Conservation (phyloP, 108 stramenopile genomes). For the Mediolabrus comicus region DNA sequence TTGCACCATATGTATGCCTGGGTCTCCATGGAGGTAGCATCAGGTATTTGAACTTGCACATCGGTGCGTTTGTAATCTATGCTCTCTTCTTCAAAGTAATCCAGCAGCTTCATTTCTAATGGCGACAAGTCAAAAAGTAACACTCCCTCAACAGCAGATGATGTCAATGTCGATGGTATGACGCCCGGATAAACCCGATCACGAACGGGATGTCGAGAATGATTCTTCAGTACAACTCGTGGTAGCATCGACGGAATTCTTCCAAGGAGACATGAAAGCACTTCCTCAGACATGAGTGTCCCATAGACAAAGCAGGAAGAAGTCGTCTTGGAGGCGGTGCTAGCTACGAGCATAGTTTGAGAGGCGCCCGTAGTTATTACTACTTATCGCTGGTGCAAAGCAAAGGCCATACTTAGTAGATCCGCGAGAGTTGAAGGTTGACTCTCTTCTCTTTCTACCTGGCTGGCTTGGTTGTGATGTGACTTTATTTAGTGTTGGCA, state of each 20-base stretch:
- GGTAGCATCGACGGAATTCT: slow-evolving; percentile 19
- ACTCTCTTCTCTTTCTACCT: no score
- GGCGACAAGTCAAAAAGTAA: slow-evolving; percentile 41
- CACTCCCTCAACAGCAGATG: slow-evolving; percentile 30
- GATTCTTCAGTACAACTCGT: slow-evolving; percentile 25
- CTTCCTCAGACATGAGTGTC: slow-evolving; percentile 64
- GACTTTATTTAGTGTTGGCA: no score
- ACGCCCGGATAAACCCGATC: slow-evolving; percentile 62
- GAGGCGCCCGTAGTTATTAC: no score
- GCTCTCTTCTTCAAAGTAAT: slow-evolving; percentile 66
- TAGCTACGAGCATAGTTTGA: not conserved
- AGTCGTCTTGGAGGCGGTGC: not conserved
- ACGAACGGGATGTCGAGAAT: slow-evolving; percentile 55
- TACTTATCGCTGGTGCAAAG: no score
- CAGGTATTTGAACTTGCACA: slow-evolving; percentile 34
- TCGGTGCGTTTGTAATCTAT: slow-evolving; percentile 53
- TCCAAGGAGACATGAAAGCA: slow-evolving; percentile 50
- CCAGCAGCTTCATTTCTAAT: slow-evolving; percentile 51
- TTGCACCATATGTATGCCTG: slow-evolving; percentile 58
- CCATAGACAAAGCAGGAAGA: slow-evolving; percentile 67
- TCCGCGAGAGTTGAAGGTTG: no score
- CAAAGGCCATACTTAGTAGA: no score
- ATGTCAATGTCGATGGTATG: slow-evolving; percentile 12
- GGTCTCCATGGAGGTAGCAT: slow-evolving; percentile 11
- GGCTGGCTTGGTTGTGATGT: no score